Base-by-base conservation (phyloP, 2,329 filamentous ascomycete species). In the Phialophora expanda region DNA sequence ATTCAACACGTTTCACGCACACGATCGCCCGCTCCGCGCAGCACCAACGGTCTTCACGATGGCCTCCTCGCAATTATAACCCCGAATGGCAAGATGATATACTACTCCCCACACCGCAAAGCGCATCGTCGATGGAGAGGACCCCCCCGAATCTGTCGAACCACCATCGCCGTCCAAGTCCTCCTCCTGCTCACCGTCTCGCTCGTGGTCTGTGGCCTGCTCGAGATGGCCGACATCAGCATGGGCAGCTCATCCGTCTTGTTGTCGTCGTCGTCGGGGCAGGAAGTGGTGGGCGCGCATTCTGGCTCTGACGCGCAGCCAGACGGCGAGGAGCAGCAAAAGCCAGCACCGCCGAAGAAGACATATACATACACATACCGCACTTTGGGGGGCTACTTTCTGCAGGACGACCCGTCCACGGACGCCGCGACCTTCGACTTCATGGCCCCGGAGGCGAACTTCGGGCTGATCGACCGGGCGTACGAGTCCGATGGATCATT, bases 151-250 rank as follows among this genome's bases (percentile, higher is more conserved):
- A 34, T 66, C 56, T 69, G 65, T 59, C 65, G 65, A 57, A 67
- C 62, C 54, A 67, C 67, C 22, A 38, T 66, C 44, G 60, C 65
- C 24, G 62, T 69, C 62, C 67, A 61, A 8, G 41, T 69, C 48
- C 65, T 69, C 73, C 90, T 86, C 68, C 81, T 82, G 73, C 91
- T 86, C 60, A 96, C 87, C 26, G 87, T 85, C 79, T 93, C 95
- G 63, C 88, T 88, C 50, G 86, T 85, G 61, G 90, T 86, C 48
- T 79, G 78, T 55, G 76, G 77, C 22, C 77, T 79, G 14, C 65
- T 69, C 30, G 50, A 67, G 38, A 62, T 63, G 56, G 66, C 38
- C 56, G 56, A 67, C 67, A 32, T 51, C 20, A 50, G 61, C 38
- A 32, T 51, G 28, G 55, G 61, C 48, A 26, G 8, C 32, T 20